phyloP scores from a whole-genome alignment of 768 basidiomycete genomes.

The Russula sp. region DNA sequence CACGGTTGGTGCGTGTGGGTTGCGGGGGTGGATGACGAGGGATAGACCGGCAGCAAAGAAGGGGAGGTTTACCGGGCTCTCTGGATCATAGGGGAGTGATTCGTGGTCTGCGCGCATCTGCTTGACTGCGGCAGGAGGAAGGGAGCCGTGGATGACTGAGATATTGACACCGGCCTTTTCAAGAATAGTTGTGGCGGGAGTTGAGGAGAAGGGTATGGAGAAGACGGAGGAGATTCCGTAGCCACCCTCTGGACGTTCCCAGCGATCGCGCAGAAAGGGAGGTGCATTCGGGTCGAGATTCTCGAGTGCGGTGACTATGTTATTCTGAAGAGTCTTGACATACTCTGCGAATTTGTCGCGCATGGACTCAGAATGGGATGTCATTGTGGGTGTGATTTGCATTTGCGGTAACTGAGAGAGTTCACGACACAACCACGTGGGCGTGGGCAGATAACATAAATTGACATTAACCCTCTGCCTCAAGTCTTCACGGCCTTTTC shows the following conservation, averaged over 20 bases:
- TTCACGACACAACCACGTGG: too few relatives aligned
- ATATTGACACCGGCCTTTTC: constrained; percentile 98
- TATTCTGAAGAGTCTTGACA: constrained; percentile 67
- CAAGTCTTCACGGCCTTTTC: background rate
- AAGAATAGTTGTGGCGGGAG: constrained; percentile 44
- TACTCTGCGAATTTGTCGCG: constrained; percentile 72
- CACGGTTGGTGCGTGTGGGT: constrained; percentile 89
- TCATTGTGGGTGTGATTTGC: background rate
- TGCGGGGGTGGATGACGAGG: constrained; percentile 89
- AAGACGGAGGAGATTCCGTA: constrained; percentile 87
- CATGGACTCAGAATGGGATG: constrained; percentile 39
- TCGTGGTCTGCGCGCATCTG: constrained; percentile 95
- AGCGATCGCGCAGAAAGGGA: constrained; percentile 74
- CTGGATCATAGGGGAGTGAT: constrained; percentile 57
- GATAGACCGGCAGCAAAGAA: constrained; percentile 93
- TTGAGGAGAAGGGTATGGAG: constrained; percentile 36
- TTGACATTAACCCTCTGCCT: constrained; percentile 9
- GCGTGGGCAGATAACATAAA: background rate
- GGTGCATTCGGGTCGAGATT: constrained; percentile 65
- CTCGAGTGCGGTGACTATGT: constrained; percentile 75
- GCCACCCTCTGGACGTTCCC: constrained; percentile 64
- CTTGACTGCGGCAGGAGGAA: constrained; percentile 84
- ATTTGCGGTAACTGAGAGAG: too few relatives aligned
- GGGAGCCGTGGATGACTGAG: constrained; percentile 79
- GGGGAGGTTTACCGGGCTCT: constrained; percentile 60